A percentile compares a stretch with the other conserved stretches of the same genome.
Evolutionary conservation across 768 basidiomycete species (phyloP).

Genomic region (Serendipita indica): DNA sequence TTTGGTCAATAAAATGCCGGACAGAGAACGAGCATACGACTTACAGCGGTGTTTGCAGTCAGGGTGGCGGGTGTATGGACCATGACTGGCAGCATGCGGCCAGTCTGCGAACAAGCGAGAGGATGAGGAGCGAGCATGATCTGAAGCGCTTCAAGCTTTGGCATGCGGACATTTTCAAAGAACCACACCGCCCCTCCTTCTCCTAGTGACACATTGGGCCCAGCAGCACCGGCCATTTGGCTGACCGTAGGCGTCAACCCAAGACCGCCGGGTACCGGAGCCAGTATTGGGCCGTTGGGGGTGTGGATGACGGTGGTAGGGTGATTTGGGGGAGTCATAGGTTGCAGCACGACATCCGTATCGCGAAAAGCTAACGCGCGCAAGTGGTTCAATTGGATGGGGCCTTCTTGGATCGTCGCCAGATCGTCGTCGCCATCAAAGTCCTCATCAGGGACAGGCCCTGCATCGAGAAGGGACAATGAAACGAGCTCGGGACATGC

Average conservation of each 20-base stretch:
- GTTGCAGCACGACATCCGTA: not conserved
- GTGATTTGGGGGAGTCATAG: not conserved
- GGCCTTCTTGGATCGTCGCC: not conserved
- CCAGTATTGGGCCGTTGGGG: not conserved
- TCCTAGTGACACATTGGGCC: not conserved
- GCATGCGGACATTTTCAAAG: not conserved
- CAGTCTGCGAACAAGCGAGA: not conserved
- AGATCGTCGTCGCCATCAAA: not conserved
- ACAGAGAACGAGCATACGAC: no score
- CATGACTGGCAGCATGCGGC: not conserved
- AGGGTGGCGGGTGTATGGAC: not conserved
- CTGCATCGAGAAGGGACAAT: not conserved
- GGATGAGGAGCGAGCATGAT: not conserved
- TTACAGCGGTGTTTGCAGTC: no score
- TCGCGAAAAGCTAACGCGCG: not conserved
- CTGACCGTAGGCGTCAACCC: not conserved
- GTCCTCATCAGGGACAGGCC: not conserved
- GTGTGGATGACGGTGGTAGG: not conserved
- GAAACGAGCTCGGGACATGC: not conserved
- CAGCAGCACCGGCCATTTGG: not conserved
- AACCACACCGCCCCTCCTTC: not conserved
- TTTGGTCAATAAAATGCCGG: not conserved
- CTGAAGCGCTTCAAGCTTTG: not conserved
- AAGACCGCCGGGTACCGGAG: not conserved
- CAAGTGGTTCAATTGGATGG: not conserved